These are phyloP conservation scores for Trametes cubensis DNA, from an alignment of 768 basidiomycete genomes.

Conservation along the genomic window DNA sequence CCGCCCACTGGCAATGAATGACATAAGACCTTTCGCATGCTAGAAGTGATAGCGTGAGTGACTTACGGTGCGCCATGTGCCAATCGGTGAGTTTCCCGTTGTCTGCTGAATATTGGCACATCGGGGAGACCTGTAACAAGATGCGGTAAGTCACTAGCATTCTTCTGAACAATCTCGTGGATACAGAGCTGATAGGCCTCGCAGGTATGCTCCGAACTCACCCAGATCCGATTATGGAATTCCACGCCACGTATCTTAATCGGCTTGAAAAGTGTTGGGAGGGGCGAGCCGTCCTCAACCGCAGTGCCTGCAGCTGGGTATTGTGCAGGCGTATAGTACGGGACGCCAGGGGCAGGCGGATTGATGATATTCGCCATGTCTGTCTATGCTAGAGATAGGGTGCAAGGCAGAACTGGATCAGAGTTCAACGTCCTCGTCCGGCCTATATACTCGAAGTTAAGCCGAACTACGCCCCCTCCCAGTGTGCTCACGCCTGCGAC, in stretches of 20 bases:
- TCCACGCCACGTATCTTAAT: conserved; percentile 43
- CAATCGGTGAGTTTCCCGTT: conserved; percentile 56
- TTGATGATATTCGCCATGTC: conserved; percentile 34
- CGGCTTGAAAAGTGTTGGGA: conserved; percentile 55
- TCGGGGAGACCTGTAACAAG: conserved; percentile 46
- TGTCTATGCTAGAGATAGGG: no score
- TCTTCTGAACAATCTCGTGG: neutral
- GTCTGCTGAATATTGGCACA: conserved; percentile 63
- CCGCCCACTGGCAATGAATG: conserved; percentile 45
- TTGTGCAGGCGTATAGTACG: conserved; percentile 54
- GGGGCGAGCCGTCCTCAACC: conserved; percentile 30
- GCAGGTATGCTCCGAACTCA: conserved; percentile 2
- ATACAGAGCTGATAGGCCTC: neutral
- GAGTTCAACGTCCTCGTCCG: no score
- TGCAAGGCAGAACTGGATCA: no score
- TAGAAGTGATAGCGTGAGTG: neutral
- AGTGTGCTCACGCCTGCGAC: no score
- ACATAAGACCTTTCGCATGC: neutral
- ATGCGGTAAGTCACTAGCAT: no score
- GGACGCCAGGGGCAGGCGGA: conserved; percentile 42
- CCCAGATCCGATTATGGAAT: conserved; percentile 36
- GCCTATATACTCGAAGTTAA: no score
- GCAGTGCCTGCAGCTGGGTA: conserved; percentile 48
- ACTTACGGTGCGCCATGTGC: conserved; percentile 54
- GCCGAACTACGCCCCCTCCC: no score